A percentile compares a stretch with the other conserved stretches of the same genome.
phyloP scores from a whole-genome alignment of 2,329 filamentous ascomycete species.

The Zymoseptoria brevis region DNA sequence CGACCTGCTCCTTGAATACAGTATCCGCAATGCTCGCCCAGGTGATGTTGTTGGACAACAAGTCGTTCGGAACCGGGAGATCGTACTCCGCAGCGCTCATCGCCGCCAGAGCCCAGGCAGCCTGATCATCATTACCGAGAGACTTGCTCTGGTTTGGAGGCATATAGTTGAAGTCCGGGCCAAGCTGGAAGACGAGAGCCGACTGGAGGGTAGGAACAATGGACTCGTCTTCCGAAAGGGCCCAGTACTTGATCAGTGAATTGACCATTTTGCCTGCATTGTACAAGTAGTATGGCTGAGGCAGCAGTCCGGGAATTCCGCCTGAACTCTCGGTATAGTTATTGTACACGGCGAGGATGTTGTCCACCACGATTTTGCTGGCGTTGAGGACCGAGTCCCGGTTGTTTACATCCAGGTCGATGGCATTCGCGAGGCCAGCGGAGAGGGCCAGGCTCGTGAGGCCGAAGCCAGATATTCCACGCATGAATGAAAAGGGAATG shows the following conservation, averaged over 20 bases:
- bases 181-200: slow-evolving; percentile 54
- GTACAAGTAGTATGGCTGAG: slow-evolving; percentile 48
- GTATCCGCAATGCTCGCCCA: slow-evolving; percentile 70
- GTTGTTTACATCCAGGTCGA: slow-evolving; percentile 10
- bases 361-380: slow-evolving; percentile 8
- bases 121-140: slow-evolving; percentile 49
- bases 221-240: slow-evolving; percentile 52
- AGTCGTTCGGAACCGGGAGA: slow-evolving; percentile 45
- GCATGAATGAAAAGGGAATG: not conserved
- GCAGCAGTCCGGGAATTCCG: slow-evolving; percentile 20
- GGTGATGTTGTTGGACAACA: not conserved
- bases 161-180: slow-evolving; percentile 54
- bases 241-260: slow-evolving; percentile 62
- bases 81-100: slow-evolving; percentile 71
- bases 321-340: not conserved
- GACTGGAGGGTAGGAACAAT: slow-evolving; percentile 55
- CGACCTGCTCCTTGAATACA: slow-evolving; percentile 68
- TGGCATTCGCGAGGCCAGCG: slow-evolving; percentile 1
- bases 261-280: slow-evolving; percentile 58
- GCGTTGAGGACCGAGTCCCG: slow-evolving; percentile 10
- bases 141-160: slow-evolving; percentile 34
- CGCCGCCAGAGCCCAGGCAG: slow-evolving; percentile 74
- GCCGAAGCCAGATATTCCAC: not conserved
- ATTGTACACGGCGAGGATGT: slow-evolving; percentile 17
- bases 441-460: not conserved